Percentiles rank a stretch among this genome's conserved stretches.
Conservation (phyloP, 345 rosid genomes). For the Eucalyptus lansdowneana region DNA sequence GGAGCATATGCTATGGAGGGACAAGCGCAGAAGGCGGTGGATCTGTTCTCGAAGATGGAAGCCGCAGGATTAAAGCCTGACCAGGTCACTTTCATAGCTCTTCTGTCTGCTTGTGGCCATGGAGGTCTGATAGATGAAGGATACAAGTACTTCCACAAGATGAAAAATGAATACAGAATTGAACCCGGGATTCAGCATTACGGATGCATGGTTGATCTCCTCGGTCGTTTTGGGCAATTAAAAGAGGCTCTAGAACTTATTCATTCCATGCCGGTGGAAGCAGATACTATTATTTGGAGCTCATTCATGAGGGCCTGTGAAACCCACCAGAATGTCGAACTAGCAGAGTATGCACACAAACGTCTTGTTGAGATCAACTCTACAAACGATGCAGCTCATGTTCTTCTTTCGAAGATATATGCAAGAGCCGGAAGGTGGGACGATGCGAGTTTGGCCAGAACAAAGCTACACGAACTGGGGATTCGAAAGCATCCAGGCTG, state of each 20-base stretch:
- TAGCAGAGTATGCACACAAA: conserved; percentile 6
- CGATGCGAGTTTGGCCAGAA: background rate
- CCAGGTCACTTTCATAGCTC: background rate
- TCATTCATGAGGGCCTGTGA: background rate
- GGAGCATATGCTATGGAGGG: background rate
- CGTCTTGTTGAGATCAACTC: conserved; percentile 2
- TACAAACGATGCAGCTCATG: background rate
- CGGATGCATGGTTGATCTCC: background rate
- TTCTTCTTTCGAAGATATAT: conserved; percentile 1
- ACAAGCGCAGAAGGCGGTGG: background rate
- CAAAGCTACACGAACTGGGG: background rate
- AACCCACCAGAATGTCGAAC: background rate
- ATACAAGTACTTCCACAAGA: background rate
- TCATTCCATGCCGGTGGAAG: conserved; percentile 1
- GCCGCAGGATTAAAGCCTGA: background rate
- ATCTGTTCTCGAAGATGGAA: conserved; percentile 6
- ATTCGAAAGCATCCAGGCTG: conserved; percentile 1
- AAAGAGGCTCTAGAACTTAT: background rate
- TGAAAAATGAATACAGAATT: background rate
- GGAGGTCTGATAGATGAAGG: conserved; percentile 10
- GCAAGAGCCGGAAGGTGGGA: conserved; percentile 6
- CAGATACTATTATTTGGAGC: background rate
- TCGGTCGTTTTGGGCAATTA: background rate
- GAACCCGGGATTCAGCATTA: background rate
- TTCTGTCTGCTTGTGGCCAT: conserved; percentile 9